Percentiles rank a stretch among this genome's conserved stretches.
These are phyloP conservation scores for Niebla homalea DNA, from an alignment of 495 filamentous ascomycete species.

Conservation along the genomic window DNA sequence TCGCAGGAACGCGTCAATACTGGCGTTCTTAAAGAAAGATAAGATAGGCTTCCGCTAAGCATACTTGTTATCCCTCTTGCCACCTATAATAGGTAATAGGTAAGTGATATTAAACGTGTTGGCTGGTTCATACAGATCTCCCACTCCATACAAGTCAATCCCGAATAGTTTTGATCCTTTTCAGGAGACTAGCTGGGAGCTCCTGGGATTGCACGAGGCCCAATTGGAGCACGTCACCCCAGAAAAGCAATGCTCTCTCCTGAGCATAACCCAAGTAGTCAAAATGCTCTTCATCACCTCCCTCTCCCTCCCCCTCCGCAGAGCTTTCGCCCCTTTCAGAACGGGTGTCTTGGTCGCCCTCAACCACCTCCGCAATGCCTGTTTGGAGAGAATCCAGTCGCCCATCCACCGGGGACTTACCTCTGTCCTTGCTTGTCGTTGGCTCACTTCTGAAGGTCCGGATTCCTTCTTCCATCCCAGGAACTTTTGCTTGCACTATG, in stretches of 20 bases:
- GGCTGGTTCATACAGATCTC: no score
- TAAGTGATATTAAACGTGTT: no score
- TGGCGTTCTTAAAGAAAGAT: no score
- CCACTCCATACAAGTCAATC: constrained; percentile 26
- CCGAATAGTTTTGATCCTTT: constrained; percentile 47
- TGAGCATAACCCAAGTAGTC: constrained; percentile 88
- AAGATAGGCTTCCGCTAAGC: no score
- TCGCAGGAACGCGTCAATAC: no score
- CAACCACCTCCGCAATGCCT: constrained; percentile 1
- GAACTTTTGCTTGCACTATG: constrained; percentile 81
- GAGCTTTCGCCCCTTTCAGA: constrained; percentile 9
- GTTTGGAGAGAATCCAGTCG: constrained; percentile 2
- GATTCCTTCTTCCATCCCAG: constrained; percentile 36
- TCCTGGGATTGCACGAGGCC: constrained; percentile 61
- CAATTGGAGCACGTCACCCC: constrained; percentile 69
- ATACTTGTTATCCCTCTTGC: no score
- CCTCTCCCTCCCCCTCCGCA: constrained; percentile 23
- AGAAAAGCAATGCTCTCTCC: constrained; percentile 82
- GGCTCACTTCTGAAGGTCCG: constrained; percentile 5
- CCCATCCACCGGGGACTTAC: neutral
- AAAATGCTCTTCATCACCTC: constrained; percentile 55
- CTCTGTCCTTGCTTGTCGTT: constrained; percentile 1
- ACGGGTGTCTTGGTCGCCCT: constrained; percentile 7
- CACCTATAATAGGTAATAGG: no score
- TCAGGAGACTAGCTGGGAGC: constrained; percentile 47